These are phyloP conservation scores for Trichoderma koningiopsis DNA, from an alignment of 2,329 filamentous ascomycete species.

Conservation along the genomic window DNA sequence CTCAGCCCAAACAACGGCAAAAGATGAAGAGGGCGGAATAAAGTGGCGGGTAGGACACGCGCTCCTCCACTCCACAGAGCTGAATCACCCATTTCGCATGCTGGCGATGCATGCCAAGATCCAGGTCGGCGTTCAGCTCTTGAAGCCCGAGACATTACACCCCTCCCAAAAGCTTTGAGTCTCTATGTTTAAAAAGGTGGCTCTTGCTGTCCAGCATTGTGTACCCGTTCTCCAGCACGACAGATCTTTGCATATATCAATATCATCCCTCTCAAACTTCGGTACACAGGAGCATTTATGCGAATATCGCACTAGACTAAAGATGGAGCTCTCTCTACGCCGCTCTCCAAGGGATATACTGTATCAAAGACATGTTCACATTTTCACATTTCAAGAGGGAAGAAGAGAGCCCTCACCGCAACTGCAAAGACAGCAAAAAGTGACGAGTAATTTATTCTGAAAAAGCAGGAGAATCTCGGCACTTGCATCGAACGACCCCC, in stretches of 20 bases:
- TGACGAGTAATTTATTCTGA: background rate
- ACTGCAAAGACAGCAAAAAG: background rate
- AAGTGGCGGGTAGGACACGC: background rate
- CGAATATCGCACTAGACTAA: background rate
- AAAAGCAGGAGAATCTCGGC: background rate
- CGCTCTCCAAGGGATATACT: background rate
- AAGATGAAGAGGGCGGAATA: background rate
- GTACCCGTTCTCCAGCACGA: background rate
- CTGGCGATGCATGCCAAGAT: background rate
- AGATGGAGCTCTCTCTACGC: background rate
- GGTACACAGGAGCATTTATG: background rate
- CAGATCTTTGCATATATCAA: background rate
- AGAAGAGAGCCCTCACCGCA: background rate
- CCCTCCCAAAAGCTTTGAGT: background rate
- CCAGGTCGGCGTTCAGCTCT: slow-evolving; percentile 7
- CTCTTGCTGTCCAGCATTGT: background rate
- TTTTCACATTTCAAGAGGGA: background rate
- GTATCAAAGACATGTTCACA: background rate
- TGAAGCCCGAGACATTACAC: slow-evolving; percentile 15
- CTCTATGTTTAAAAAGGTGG: background rate
- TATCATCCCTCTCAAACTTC: background rate
- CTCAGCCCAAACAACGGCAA: background rate
- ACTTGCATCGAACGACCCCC: background rate
- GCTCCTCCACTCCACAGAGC: background rate
- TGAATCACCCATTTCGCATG: background rate